These are phyloP conservation scores for Phellopilus nigrolimitatus DNA, from an alignment of 1,284 basidiomycete genomes.

Conservation along the genomic window DNA sequence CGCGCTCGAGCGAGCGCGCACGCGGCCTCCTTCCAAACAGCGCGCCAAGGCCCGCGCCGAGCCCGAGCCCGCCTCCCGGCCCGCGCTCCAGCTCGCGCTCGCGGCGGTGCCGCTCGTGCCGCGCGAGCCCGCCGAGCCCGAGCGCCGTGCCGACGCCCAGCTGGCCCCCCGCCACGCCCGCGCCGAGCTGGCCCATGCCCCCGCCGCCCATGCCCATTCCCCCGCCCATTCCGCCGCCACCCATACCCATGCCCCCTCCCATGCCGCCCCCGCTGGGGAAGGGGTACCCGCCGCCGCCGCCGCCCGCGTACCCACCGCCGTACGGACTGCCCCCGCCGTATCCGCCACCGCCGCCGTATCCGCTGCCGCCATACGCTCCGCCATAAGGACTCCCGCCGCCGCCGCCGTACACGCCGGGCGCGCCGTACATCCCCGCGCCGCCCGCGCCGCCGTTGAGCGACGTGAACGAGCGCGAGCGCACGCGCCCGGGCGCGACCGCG, in stretches of 20 bases:
- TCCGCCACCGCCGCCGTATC: background rate
- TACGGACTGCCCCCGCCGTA: background rate
- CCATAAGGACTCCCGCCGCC: background rate
- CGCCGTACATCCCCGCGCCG: conserved; percentile 1
- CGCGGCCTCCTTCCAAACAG: no score
- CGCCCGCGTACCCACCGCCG: background rate
- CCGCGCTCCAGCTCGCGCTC: no score
- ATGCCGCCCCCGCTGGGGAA: background rate
- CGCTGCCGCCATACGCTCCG: background rate
- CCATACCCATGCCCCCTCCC: no score
- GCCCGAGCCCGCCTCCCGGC: no score
- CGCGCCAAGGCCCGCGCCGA: no score
- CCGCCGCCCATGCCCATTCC: no score
- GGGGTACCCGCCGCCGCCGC: background rate
- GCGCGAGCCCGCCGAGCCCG: no score
- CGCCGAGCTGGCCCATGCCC: no score
- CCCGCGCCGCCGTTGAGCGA: background rate
- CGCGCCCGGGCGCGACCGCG: background rate
- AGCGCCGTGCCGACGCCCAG: background rate
- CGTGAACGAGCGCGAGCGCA: conserved; percentile 1
- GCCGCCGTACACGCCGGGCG: background rate
- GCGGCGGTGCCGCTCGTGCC: no score
- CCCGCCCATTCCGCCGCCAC: background rate
- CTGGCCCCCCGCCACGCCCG: no score
- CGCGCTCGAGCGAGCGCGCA: background rate